phyloP scores from a whole-genome alignment of 176 grass and related monocot genomes.

The Lolium rigidum region DNA sequence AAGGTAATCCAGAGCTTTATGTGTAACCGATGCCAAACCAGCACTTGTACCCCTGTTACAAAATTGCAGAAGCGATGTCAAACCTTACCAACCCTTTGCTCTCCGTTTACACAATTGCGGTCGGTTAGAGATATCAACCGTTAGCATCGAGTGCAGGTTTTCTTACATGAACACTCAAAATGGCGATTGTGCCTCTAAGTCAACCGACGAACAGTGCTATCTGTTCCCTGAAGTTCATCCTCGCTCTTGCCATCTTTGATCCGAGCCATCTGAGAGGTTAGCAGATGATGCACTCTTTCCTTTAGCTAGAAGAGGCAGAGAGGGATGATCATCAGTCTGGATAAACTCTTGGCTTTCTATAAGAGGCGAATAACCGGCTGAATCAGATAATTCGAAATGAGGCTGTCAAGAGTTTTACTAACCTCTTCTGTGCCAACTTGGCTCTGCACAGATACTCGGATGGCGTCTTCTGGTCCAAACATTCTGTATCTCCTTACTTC shows the following conservation, averaged over 20 bases:
- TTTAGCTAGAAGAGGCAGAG: conserved; percentile 58
- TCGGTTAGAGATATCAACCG: background rate
- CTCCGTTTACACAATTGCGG: background rate
- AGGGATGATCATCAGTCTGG: conserved; percentile 10
- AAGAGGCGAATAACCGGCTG: background rate
- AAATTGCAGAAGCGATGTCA: background rate
- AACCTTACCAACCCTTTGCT: too few relatives aligned
- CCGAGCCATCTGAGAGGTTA: conserved; percentile 68
- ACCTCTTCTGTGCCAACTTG: conserved; percentile 75
- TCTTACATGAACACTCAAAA: background rate
- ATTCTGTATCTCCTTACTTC: conserved; percentile 58
- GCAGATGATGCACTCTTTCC: conserved; percentile 65
- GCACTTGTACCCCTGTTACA: background rate
- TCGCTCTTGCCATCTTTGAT: conserved; percentile 34
- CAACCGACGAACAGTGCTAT: background rate
- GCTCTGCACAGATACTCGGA: conserved; percentile 65
- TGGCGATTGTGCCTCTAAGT: background rate
- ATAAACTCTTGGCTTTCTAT: background rate
- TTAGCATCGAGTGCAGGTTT: background rate
- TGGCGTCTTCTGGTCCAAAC: conserved; percentile 67
- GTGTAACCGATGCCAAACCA: background rate
- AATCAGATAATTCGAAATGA: background rate
- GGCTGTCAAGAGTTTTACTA: background rate
- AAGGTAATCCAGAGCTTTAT: background rate
- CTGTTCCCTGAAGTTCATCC: background rate